These are phyloP conservation scores for Exophiala sp. DNA, from an alignment of 2,329 filamentous ascomycete species.

Conservation along the genomic window DNA sequence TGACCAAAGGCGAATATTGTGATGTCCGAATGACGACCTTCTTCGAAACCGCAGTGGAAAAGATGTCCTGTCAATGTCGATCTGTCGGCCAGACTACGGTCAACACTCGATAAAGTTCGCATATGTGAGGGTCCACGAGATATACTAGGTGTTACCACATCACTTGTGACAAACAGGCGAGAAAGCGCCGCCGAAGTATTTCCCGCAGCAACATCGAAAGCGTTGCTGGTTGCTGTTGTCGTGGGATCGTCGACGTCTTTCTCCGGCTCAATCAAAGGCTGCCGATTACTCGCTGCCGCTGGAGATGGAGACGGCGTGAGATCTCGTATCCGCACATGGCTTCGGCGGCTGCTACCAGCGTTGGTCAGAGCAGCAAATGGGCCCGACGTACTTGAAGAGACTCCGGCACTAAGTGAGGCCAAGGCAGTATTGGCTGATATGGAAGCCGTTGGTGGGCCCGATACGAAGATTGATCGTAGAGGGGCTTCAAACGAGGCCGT, in stretches of 20 bases:
- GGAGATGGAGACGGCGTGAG: slow-evolving; percentile 8
- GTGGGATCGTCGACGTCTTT: slow-evolving; percentile 35
- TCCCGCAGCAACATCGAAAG: slow-evolving; percentile 15
- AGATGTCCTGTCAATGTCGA: slow-evolving; percentile 50
- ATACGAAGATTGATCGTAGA: slow-evolving; percentile 35
- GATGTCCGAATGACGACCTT: slow-evolving; percentile 54
- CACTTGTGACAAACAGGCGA: slow-evolving; percentile 29
- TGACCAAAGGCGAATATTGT: slow-evolving; percentile 52
- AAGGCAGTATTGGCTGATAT: slow-evolving; percentile 35
- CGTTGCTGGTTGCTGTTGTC: slow-evolving; percentile 13
- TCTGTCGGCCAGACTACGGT: slow-evolving; percentile 32
- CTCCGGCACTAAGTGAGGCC: slow-evolving; percentile 34
- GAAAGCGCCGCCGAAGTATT: slow-evolving; percentile 32
- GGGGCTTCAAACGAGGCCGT: slow-evolving; percentile 32
- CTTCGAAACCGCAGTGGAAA: slow-evolving; percentile 50
- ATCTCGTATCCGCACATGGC: slow-evolving; percentile 13
- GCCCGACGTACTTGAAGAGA: slow-evolving; percentile 28
- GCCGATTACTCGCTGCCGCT: slow-evolving; percentile 16
- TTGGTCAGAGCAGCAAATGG: slow-evolving; percentile 30
- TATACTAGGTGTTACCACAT: slow-evolving; percentile 25
- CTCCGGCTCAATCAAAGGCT: slow-evolving; percentile 29
- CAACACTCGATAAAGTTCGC: slow-evolving; percentile 24
- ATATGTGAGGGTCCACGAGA: slow-evolving; percentile 31
- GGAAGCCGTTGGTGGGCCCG: slow-evolving; percentile 35
- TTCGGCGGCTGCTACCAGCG: slow-evolving; percentile 20